phyloP scores from a whole-genome alignment of 805 yeast species.

The Metschnikowia kunwiensis region DNA sequence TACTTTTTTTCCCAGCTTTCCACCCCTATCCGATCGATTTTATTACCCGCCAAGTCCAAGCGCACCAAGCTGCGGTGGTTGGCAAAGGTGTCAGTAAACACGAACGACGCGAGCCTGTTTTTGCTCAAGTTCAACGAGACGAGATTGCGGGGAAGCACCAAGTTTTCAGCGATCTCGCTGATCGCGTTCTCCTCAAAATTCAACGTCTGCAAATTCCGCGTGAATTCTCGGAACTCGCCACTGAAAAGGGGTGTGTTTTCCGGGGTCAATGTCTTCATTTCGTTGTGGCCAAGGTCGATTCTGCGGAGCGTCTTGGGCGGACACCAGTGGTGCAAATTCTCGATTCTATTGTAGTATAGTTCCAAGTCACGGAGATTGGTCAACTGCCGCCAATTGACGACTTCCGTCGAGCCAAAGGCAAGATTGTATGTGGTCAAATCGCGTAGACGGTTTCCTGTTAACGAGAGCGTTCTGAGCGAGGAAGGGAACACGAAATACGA shows the following conservation, averaged over 20 bases:
- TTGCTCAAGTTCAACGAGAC: constrained; percentile 17
- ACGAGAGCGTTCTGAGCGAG: constrained; percentile 21
- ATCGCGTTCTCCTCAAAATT: constrained; percentile 19
- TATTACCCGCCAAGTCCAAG: constrained; percentile 15
- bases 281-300: constrained; percentile 15
- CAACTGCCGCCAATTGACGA: constrained; percentile 26
- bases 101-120: constrained; percentile 19
- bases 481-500: constrained; percentile 24
- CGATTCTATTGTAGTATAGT: constrained; percentile 22
- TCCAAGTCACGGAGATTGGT: constrained; percentile 22
- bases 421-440: constrained; percentile 23
- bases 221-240: not conserved
- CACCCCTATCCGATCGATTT: constrained; percentile 8
- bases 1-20: constrained; percentile 3
- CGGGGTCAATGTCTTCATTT: constrained; percentile 13
- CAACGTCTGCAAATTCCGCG: constrained; percentile 9
- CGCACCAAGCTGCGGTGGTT: constrained; percentile 12
- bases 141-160: constrained; percentile 16
- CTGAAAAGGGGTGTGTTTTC: constrained; percentile 14
- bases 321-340: constrained; percentile 19
- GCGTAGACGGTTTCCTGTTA: constrained; percentile 25
- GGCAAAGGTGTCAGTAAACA: constrained; percentile 11
- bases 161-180: constrained; percentile 8
- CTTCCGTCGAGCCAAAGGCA: constrained; percentile 2
- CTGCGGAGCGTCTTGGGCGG: constrained; percentile 17